A percentile compares a stretch with the other conserved stretches of the same genome.
These are phyloP conservation scores for Daldinia sp. DNA, from an alignment of 2,329 filamentous ascomycete genomes.

Conservation along the genomic window DNA sequence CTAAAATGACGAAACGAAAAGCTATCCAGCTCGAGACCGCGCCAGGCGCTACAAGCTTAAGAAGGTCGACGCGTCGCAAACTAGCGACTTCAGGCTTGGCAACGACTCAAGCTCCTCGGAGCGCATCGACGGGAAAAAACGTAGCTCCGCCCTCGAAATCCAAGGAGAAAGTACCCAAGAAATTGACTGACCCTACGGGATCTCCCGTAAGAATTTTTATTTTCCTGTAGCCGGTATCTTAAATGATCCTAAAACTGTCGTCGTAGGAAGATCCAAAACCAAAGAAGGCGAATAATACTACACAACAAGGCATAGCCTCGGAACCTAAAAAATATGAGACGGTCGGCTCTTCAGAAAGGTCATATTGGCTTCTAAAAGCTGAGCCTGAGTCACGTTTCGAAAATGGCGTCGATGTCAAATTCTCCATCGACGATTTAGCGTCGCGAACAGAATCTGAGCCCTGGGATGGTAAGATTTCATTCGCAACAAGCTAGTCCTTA, in stretches of 20 bases:
- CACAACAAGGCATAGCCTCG: slow-evolving; percentile 18
- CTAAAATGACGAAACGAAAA: slow-evolving; percentile 38
- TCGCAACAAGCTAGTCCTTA: not conserved
- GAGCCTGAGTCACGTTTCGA: slow-evolving; percentile 88
- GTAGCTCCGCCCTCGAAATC: slow-evolving; percentile 1
- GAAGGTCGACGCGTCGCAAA: slow-evolving; percentile 40
- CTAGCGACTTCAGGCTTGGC: slow-evolving; percentile 12
- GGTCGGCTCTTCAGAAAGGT: slow-evolving; percentile 35
- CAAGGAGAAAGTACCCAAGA: slow-evolving; percentile 13
- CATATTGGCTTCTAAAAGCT: slow-evolving; percentile 85
- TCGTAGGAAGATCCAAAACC: slow-evolving; percentile 17
- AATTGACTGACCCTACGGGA: not conserved
- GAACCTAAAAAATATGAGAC: slow-evolving; percentile 15
- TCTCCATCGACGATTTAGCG: slow-evolving; percentile 90
- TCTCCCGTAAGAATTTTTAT: slow-evolving; percentile 15
- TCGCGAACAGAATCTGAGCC: slow-evolving; percentile 79
- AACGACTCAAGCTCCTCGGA: slow-evolving; percentile 2
- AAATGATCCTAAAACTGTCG: slow-evolving; percentile 1
- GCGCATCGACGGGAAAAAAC: not conserved
- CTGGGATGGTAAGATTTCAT: slow-evolving; percentile 78
- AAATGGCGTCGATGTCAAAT: slow-evolving; percentile 87
- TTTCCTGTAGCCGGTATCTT: not conserved
- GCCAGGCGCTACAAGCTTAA: slow-evolving; percentile 20
- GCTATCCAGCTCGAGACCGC: slow-evolving; percentile 25
- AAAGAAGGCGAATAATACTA: slow-evolving; percentile 12